A percentile compares a stretch with the other conserved stretches of the same genome.
Evolutionary conservation across 225 moss, liverwort and hornwort genomes (phyloP).

Genomic region (Bryoerythrophyllum caledonicum): DNA sequence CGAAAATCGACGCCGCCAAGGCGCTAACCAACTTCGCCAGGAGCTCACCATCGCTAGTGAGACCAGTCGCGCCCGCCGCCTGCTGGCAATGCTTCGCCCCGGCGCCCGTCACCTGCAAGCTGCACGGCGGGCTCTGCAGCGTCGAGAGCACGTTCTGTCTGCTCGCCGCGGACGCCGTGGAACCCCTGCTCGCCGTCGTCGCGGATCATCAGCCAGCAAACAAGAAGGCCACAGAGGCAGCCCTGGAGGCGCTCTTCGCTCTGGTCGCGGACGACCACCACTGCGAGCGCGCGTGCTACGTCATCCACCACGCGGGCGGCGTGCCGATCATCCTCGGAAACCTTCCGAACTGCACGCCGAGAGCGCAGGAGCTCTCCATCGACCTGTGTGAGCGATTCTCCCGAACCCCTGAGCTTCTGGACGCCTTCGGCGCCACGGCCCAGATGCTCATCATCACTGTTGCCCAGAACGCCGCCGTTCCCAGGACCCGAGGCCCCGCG

Average conservation of each 20-base stretch:
- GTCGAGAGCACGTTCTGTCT: slow-evolving; percentile 43
- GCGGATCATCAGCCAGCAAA: slow-evolving; percentile 30
- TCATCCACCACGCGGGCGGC: slow-evolving; percentile 48
- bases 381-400: slow-evolving; percentile 52
- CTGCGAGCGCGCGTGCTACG: slow-evolving; percentile 42
- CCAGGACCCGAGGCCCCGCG: slow-evolving; percentile 38
- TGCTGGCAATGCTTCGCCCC: slow-evolving; percentile 49
- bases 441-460: slow-evolving; percentile 72
- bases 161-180: slow-evolving; percentile 17
- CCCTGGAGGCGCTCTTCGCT: slow-evolving; percentile 49
- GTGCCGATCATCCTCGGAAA: slow-evolving; percentile 39
- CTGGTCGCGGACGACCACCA: slow-evolving; percentile 34
- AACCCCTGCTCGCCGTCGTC: slow-evolving; percentile 36
- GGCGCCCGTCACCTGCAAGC: slow-evolving; percentile 14
- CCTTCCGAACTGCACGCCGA: slow-evolving; percentile 33
- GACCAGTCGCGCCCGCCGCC: slow-evolving; percentile 17
- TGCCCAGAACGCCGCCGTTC: slow-evolving; percentile 41
- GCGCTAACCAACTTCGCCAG: slow-evolving; percentile 54
- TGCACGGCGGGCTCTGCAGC: slow-evolving; percentile 53
- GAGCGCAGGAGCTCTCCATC: slow-evolving; percentile 45
- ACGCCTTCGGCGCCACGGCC: slow-evolving; percentile 26
- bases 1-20: slow-evolving; percentile 44
- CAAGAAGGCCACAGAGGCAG: slow-evolving; percentile 38
- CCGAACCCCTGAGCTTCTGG: slow-evolving; percentile 23
- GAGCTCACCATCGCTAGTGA: slow-evolving; percentile 30